Evolutionary conservation across 192 early-diverging fungal genomes (phyloP).

Genomic region (Jimgerdemannia lactiflua): DNA sequence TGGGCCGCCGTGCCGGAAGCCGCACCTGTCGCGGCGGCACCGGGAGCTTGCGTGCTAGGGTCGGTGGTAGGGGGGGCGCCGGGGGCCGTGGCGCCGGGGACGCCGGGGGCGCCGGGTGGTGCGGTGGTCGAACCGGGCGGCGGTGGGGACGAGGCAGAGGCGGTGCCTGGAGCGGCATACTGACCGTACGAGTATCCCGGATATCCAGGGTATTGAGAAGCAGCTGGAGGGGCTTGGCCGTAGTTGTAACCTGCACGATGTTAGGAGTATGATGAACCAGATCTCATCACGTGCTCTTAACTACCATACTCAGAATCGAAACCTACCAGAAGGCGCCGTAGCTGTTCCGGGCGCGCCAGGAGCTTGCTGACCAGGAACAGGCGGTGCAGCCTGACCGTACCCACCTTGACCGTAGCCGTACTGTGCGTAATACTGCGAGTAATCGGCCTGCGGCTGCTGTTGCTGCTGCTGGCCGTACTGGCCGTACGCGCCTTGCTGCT

Average conservation of each 20-base stretch:
- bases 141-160: not conserved
- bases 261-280: no score
- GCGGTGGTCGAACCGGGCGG: not conserved
- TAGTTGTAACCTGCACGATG: not conserved
- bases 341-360: conserved; percentile 6
- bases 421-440: not conserved
- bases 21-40: not conserved
- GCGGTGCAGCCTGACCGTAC: conserved; percentile 10
- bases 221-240: not conserved
- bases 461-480: conserved; percentile 1
- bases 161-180: not conserved
- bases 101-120: not conserved
- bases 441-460: not conserved
- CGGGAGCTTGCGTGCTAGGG: not conserved
- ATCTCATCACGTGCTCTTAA: no score
- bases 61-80: not conserved
- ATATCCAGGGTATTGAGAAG: not conserved
- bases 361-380: conserved; percentile 16
- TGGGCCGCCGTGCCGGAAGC: not conserved
- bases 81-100: not conserved
- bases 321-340: not conserved
- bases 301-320: not conserved
- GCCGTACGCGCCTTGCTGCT: conserved; percentile 1
- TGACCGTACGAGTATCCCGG: not conserved
- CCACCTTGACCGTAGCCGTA: not conserved